Percentiles rank a stretch among this genome's conserved stretches.
Conservation (phyloP, 2,329 filamentous ascomycete species). For the Lizonia empirigonia region DNA sequence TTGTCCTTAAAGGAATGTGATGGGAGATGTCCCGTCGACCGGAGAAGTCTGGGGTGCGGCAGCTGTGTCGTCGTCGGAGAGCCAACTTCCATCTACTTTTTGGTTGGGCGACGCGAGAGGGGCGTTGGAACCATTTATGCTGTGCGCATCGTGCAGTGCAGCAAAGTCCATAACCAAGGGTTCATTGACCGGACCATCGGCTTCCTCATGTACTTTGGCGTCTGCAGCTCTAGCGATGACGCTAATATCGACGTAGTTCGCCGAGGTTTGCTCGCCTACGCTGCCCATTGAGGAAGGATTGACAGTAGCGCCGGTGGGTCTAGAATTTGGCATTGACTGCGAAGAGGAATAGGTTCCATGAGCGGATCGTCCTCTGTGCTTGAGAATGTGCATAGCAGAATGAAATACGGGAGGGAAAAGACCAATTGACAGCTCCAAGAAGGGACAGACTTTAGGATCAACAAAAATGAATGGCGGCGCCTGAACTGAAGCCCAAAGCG, state of each 20-base stretch:
- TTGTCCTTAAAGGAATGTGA: conserved; percentile 46
- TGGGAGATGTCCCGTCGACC: conserved; percentile 36
- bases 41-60: conserved; percentile 45
- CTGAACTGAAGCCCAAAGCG: conserved; percentile 9
- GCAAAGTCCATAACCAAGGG: conserved; percentile 41
- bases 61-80: conserved; percentile 38
- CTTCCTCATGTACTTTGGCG: conserved; percentile 19
- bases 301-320: conserved; percentile 23
- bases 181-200: conserved; percentile 33
- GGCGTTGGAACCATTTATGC: conserved; percentile 27
- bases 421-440: conserved; percentile 6
- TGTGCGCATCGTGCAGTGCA: conserved; percentile 29
- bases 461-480: conserved; percentile 11
- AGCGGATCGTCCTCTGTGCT: conserved; percentile 40
- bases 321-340: conserved; percentile 27
- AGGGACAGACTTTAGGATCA: conserved; percentile 1
- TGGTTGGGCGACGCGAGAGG: conserved; percentile 25
- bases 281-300: conserved; percentile 35
- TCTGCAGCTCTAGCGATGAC: conserved; percentile 28
- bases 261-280: conserved; percentile 27
- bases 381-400: conserved; percentile 34
- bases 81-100: conserved; percentile 25
- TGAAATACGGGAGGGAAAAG: conserved; percentile 1
- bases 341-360: conserved; percentile 37
- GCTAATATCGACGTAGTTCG: conserved; percentile 36